phyloP scores from a whole-genome alignment of 192 early-diverging fungal genomes.

The Lobosporangium transversale region DNA sequence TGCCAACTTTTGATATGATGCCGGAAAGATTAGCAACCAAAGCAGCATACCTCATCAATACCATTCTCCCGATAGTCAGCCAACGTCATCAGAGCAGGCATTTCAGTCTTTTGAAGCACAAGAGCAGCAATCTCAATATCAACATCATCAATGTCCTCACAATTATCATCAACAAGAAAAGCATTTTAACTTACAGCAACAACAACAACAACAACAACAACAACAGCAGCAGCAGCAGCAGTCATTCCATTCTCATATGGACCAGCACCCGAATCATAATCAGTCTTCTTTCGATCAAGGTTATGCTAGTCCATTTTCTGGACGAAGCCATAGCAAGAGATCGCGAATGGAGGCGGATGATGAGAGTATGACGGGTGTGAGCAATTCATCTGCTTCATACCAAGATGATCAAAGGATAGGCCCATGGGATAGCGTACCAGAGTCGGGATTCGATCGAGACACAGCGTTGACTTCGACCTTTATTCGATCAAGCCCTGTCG shows the following conservation, averaged over 20 bases:
- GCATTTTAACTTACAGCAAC: constrained; percentile 6
- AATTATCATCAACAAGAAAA: constrained; percentile 7
- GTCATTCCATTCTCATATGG: neutral
- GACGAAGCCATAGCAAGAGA: constrained; percentile 9
- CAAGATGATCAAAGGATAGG: neutral
- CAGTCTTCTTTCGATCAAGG: neutral
- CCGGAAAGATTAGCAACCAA: constrained; percentile 54
- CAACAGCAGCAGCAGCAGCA: neutral
- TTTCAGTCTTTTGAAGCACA: neutral
- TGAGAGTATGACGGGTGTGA: constrained; percentile 7
- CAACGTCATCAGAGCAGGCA: constrained; percentile 8
- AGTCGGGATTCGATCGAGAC: neutral
- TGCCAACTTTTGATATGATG: constrained; percentile 71
- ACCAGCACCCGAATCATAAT: neutral
- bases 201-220: constrained; percentile 11
- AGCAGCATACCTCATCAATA: constrained; percentile 37
- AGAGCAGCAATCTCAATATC: constrained; percentile 16
- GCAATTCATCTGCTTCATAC: neutral
- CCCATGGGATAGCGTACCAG: neutral
- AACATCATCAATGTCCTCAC: constrained; percentile 16
- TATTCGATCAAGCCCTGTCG: neutral
- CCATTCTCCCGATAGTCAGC: constrained; percentile 2
- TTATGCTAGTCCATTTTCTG: neutral
- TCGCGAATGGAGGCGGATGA: constrained; percentile 18
- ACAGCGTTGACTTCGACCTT: neutral